A percentile compares a stretch with the other conserved stretches of the same genome.
Conservation (phyloP, 257 asterid genomes). For the Mitragyna speciosa region DNA sequence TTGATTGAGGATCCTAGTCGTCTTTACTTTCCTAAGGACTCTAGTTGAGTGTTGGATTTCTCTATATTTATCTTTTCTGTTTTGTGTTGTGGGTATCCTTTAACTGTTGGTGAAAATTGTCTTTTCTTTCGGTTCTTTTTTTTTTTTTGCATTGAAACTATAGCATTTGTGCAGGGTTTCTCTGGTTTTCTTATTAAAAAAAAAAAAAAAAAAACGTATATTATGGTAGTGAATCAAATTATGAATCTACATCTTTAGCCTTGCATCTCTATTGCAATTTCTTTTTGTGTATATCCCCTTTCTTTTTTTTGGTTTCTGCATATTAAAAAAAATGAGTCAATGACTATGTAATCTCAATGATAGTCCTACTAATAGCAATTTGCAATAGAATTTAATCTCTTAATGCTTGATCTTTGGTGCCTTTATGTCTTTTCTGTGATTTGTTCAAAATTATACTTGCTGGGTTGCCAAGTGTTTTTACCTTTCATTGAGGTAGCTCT, state of each 20-base stretch:
- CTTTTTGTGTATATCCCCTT: neutral
- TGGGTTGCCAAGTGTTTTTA: neutral
- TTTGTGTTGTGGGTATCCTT: too few relatives aligned
- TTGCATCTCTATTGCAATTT: too few relatives aligned
- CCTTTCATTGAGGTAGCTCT: conserved; percentile 52
- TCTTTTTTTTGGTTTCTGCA: too few relatives aligned
- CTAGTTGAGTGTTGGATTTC: too few relatives aligned
- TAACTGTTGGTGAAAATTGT: neutral
- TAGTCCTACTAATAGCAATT: neutral
- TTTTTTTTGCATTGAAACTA: too few relatives aligned
- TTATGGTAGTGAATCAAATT: neutral
- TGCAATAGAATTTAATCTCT: neutral
- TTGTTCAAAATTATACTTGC: neutral
- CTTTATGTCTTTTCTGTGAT: neutral
- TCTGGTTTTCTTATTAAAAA: neutral
- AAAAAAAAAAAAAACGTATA: too few relatives aligned
- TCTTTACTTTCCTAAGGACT: too few relatives aligned
- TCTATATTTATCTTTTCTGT: too few relatives aligned
- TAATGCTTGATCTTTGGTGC: neutral
- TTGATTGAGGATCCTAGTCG: too few relatives aligned
- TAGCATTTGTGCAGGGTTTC: neutral
- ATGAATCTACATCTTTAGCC: neutral
- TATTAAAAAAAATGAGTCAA: too few relatives aligned
- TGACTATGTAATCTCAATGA: neutral
- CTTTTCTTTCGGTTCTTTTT: neutral